Evolutionary conservation across 2,329 filamentous ascomycete genomes (phyloP), one percentile per base, ranked within the genome.

Genomic region (Exserohilum turcica): DNA sequence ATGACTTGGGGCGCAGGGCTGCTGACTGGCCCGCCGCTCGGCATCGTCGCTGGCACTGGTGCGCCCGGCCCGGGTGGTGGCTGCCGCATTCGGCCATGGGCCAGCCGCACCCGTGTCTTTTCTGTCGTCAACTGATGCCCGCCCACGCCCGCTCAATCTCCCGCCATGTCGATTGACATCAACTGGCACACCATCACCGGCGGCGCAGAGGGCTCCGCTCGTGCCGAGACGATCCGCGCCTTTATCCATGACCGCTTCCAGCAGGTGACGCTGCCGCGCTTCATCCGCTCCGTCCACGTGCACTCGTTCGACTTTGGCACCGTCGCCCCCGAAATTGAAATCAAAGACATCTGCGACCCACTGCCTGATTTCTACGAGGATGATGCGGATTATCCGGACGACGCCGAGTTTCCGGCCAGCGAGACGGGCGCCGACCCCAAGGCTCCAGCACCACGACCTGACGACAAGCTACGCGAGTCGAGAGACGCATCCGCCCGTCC

Each of bases 241-340:
- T 99, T 99, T 77, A 90, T 99, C 66, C 91, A 99, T 77, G 88
- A 91, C 72, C 94, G 92, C 70, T 99, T 99, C 77, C 94, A 99
- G 77, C 86, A 91, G 56, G 88, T 97, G 59, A 84, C 89, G 21
- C 83, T 99, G 40, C 94, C 94, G 54, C 90, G 92, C 68, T 97
- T 99, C 82, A 97, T 99, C 77, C 92, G 94, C 70, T 94, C 92
- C 21, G 94, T 99, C 65, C 89, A 91, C 48, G 92, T 97, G 35
- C 92, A 97, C 73, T 88, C 90, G 56, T 99, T 99, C 76, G 88
- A 93, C 60, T 97, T 99, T 73, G 94, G 94, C 42, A 85, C 81
- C 24, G 86, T 93, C 43, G 82, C 90, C 33, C 94, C 94, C 1
- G 84, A 90, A 64, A 84, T 99, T 36, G 91, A 95, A 71, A 87